Conservation (phyloP, 306 rosid species). For the Ceratonia siliqua region DNA sequence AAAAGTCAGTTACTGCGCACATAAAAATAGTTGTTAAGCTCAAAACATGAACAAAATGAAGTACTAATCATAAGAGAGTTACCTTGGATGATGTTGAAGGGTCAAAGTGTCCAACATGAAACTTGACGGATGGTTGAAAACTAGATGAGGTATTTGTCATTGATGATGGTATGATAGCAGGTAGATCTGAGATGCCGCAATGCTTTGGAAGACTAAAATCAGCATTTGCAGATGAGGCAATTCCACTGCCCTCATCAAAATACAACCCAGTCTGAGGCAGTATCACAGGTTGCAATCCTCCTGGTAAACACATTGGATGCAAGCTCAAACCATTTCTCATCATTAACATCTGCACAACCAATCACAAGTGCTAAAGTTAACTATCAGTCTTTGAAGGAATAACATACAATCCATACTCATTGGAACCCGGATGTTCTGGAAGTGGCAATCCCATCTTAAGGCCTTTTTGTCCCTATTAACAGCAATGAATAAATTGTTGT, state of each 20-base stretch:
- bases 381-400: constrained; percentile 27
- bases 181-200: constrained; percentile 49
- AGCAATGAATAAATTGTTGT: neutral
- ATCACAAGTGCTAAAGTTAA: constrained; percentile 37
- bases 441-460: neutral
- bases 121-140: constrained; percentile 50
- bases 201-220: constrained; percentile 50
- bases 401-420: neutral
- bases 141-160: constrained; percentile 43
- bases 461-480: neutral
- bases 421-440: neutral
- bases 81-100: constrained; percentile 45
- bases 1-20: too few relatives aligned
- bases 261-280: constrained; percentile 55
- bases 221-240: constrained; percentile 37
- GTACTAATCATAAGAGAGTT: constrained; percentile 1
- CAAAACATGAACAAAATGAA: neutral
- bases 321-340: constrained; percentile 85
- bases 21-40: constrained; percentile 29
- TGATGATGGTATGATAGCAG: constrained; percentile 47
- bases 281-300: constrained; percentile 52
- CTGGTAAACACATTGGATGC: constrained; percentile 83
- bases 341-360: constrained; percentile 73
- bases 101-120: constrained; percentile 38
- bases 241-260: constrained; percentile 52